phyloP scores from a whole-genome alignment of 2,329 filamentous ascomycete species.

The Penicillium verrucosum region DNA sequence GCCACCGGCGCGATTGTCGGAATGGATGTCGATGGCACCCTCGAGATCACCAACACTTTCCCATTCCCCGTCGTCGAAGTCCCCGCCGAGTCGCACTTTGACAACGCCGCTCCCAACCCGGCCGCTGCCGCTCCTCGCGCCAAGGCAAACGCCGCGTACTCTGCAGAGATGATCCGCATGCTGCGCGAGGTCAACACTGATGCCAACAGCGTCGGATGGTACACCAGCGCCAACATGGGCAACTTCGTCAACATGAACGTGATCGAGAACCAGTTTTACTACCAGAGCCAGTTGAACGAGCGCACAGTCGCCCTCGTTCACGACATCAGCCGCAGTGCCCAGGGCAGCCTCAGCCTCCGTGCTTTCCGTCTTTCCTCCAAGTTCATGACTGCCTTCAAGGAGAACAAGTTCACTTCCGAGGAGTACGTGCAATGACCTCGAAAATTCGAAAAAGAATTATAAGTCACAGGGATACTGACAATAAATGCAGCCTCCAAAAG shows the following conservation, averaged over 20 bases:
- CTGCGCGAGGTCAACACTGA: constrained; percentile 97
- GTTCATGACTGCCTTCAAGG: constrained; percentile 91
- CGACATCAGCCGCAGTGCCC: constrained; percentile 90
- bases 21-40: constrained; percentile 76
- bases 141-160: constrained; percentile 84
- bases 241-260: constrained; percentile 95
- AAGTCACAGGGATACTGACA: constrained; percentile 12
- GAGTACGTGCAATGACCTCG: constrained; percentile 59
- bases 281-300: constrained; percentile 89
- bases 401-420: constrained; percentile 96
- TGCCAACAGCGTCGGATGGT: constrained; percentile 97
- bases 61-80: constrained; percentile 83
- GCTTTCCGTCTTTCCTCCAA: constrained; percentile 84
- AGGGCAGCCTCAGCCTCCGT: constrained; percentile 82
- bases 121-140: constrained; percentile 87
- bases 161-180: constrained; percentile 95
- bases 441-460: neutral
- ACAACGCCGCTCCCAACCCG: constrained; percentile 62
- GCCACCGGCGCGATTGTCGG: constrained; percentile 90
- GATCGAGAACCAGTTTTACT: constrained; percentile 96
- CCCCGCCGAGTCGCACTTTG: constrained; percentile 69
- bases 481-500: constrained; percentile 73
- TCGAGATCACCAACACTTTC: constrained; percentile 94
- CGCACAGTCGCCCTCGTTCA: constrained; percentile 85
- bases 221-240: constrained; percentile 97